These are phyloP conservation scores for Cladorrhinum samala DNA, from an alignment of 495 filamentous ascomycete species.

Conservation along the genomic window DNA sequence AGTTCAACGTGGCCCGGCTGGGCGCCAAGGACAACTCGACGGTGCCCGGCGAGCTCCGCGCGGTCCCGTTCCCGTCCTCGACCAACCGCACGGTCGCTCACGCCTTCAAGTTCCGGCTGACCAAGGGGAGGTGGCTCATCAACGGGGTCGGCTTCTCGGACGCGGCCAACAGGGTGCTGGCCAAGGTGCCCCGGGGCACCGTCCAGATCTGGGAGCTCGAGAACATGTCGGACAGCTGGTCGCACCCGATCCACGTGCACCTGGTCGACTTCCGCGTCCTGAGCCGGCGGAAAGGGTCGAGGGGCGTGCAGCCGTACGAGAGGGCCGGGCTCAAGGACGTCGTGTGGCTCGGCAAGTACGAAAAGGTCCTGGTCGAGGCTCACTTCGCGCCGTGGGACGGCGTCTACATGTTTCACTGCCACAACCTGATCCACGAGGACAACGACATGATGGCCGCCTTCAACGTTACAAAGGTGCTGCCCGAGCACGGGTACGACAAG, in stretches of 20 bases:
- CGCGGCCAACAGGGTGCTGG: slow-evolving; percentile 41
- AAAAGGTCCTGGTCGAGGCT: slow-evolving; percentile 41
- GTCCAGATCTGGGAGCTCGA: slow-evolving; percentile 45
- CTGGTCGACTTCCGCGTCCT: slow-evolving; percentile 51
- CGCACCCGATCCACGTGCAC: slow-evolving; percentile 51
- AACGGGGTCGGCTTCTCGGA: slow-evolving; percentile 46
- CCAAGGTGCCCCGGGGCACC: slow-evolving; percentile 35
- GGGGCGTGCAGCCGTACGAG: slow-evolving; percentile 41
- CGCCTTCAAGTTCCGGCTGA: slow-evolving; percentile 40
- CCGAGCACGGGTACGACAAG: slow-evolving; percentile 38
- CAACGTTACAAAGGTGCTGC: slow-evolving; percentile 38
- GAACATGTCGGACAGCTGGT: slow-evolving; percentile 38
- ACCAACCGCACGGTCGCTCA: slow-evolving; percentile 26
- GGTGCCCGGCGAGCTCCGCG: background rate
- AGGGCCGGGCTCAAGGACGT: slow-evolving; percentile 44
- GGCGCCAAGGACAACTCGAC: slow-evolving; percentile 19
- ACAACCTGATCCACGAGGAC: slow-evolving; percentile 52
- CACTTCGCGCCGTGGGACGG: slow-evolving; percentile 46
- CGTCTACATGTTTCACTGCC: slow-evolving; percentile 49
- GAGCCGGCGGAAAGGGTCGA: slow-evolving; percentile 29
- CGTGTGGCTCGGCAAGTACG: slow-evolving; percentile 37
- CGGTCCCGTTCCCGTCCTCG: slow-evolving; percentile 9
- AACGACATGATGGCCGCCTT: slow-evolving; percentile 55
- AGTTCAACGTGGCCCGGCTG: slow-evolving; percentile 37
- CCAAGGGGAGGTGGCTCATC: slow-evolving; percentile 35